Conservation (phyloP, 805 yeast genomes). For the Cyberlindnera mycetangii region DNA sequence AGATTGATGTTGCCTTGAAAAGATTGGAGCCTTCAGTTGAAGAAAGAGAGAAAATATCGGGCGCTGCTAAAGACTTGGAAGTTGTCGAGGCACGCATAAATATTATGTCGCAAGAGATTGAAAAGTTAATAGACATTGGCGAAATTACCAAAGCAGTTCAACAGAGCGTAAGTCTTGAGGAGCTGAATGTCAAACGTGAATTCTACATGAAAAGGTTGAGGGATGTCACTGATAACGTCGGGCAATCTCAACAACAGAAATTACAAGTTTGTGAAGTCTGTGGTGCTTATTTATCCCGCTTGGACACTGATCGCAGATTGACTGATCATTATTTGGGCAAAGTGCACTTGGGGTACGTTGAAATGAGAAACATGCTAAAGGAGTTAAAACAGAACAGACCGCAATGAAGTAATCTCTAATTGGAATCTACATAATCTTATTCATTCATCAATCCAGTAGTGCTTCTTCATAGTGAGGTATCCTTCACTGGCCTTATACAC, state of each 20-base stretch:
- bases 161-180: conserved; percentile 46
- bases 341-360: conserved; percentile 78
- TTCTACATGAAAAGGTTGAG: conserved; percentile 54
- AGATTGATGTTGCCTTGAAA: conserved; percentile 58
- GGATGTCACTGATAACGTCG: conserved; percentile 63
- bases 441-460: too few species aligned
- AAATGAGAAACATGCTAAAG: conserved; percentile 51
- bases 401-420: too few species aligned
- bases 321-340: conserved; percentile 91
- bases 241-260: conserved; percentile 86
- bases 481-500: too few species aligned
- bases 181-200: conserved; percentile 46
- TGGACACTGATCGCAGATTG: conserved; percentile 83
- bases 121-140: conserved; percentile 45
- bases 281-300: conserved; percentile 81
- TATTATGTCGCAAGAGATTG: conserved; percentile 64
- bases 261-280: conserved; percentile 87
- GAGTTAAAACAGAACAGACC: conserved; percentile 17
- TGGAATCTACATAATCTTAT: too few species aligned
- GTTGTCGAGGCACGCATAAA: conserved; percentile 60
- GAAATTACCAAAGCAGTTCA: conserved; percentile 49
- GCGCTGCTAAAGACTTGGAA: conserved; percentile 56
- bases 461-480: too few species aligned
- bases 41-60: conserved; percentile 58
- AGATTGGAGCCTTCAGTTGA: conserved; percentile 72